Conservation (phyloP, 257 asterid genomes). For the Przewalskia tangutica region DNA sequence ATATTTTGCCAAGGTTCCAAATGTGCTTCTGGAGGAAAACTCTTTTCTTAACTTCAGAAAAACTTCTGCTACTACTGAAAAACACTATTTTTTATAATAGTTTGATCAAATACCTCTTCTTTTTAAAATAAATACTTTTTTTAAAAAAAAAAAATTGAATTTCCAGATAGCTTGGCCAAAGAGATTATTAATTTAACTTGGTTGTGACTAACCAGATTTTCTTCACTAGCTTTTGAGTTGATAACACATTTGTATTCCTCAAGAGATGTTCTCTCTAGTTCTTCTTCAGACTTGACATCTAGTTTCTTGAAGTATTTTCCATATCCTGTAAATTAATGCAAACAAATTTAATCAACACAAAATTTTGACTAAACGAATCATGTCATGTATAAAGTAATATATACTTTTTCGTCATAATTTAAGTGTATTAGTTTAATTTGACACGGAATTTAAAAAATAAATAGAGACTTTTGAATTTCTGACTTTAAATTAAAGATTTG, state of each 20-base stretch:
- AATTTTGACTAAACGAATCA: not conserved
- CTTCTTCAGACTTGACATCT: slow-evolving; percentile 8
- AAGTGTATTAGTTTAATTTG: too few relatives aligned
- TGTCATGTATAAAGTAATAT: not conserved
- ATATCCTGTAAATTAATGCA: slow-evolving; percentile 21
- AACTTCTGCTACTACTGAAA: too few relatives aligned
- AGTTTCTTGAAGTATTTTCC: slow-evolving; percentile 30
- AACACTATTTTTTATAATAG: too few relatives aligned
- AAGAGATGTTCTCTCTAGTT: slow-evolving; percentile 12
- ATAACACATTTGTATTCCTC: slow-evolving; percentile 34
- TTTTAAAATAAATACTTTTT: not conserved
- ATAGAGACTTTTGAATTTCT: too few relatives aligned
- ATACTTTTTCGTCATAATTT: too few relatives aligned
- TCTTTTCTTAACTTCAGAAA: too few relatives aligned
- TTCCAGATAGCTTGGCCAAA: not conserved
- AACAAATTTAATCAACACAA: not conserved
- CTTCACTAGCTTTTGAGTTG: slow-evolving; percentile 56
- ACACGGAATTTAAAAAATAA: too few relatives aligned
- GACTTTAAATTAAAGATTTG: too few relatives aligned
- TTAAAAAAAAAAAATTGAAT: not conserved
- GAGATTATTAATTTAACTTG: not conserved
- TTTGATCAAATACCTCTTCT: too few relatives aligned
- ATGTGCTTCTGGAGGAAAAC: too few relatives aligned
- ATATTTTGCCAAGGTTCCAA: too few relatives aligned
- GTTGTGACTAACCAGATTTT: slow-evolving; percentile 41